A percentile compares a stretch with the other conserved stretches of the same genome.
These are phyloP conservation scores for Boletus subluridellus DNA, from an alignment of 1,284 basidiomycete genomes.

Conservation along the genomic window DNA sequence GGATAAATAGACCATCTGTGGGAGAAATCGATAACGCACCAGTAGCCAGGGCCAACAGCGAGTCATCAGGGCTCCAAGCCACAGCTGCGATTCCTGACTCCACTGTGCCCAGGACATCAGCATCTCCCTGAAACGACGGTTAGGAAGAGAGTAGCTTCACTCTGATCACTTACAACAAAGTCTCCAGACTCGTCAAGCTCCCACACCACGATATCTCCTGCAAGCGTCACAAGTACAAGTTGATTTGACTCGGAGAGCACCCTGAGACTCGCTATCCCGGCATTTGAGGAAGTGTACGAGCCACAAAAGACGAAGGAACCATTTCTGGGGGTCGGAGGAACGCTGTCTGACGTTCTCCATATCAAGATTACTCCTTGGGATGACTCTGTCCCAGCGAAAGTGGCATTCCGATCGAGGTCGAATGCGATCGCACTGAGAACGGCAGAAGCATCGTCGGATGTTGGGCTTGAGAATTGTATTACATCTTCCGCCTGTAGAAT, in stretches of 20 bases:
- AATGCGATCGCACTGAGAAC: slow-evolving; percentile 49
- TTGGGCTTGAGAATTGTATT: slow-evolving; percentile 45
- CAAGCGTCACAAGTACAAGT: slow-evolving; percentile 62
- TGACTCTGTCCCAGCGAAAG: slow-evolving; percentile 64
- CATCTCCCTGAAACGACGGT: slow-evolving; percentile 19
- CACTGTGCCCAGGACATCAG: slow-evolving; percentile 81
- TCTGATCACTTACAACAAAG: slow-evolving; percentile 36
- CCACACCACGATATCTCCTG: slow-evolving; percentile 76
- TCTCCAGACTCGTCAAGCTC: slow-evolving; percentile 51
- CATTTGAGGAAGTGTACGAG: slow-evolving; percentile 20
- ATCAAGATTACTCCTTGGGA: slow-evolving; percentile 59
- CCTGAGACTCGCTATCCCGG: slow-evolving; percentile 58
- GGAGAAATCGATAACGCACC: slow-evolving; percentile 43
- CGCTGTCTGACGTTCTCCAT: slow-evolving; percentile 44
- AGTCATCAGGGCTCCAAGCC: slow-evolving; percentile 89
- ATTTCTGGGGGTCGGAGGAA: slow-evolving; percentile 12
- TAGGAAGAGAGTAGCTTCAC: not conserved
- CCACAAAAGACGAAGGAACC: slow-evolving; percentile 29
- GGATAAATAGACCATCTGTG: slow-evolving; percentile 1
- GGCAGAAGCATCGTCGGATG: slow-evolving; percentile 26
- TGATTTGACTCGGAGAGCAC: slow-evolving; percentile 65
- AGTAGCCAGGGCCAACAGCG: slow-evolving; percentile 75
- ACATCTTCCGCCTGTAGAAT: slow-evolving; percentile 28
- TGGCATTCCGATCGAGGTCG: slow-evolving; percentile 64
- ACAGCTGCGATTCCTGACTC: slow-evolving; percentile 83